phyloP scores from a whole-genome alignment of 2,329 filamentous ascomycete species.

The Colletotrichum sp. region DNA sequence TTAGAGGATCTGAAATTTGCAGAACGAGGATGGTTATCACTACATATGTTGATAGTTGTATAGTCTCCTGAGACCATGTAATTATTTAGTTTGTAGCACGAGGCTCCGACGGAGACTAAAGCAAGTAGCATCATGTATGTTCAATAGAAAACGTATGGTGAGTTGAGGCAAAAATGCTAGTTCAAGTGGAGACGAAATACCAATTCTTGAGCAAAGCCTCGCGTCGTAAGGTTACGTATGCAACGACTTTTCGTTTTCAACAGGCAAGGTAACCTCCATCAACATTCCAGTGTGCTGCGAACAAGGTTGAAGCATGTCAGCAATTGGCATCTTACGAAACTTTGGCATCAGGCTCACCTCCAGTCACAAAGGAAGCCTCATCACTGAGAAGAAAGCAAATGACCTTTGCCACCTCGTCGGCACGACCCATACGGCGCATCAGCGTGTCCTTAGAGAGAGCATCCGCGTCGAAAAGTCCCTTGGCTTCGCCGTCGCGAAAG shows the following conservation, averaged over 20 bases:
- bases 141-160: too few relatives aligned
- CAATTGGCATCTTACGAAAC: background rate
- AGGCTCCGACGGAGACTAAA: background rate
- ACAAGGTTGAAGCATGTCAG: background rate
- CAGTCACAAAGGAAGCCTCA: background rate
- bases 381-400: background rate
- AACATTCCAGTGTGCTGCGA: background rate
- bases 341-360: background rate
- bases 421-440: background rate
- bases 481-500: background rate
- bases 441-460: background rate
- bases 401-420: background rate
- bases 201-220: background rate
- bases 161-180: too few relatives aligned
- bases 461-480: background rate
- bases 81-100: background rate
- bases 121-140: too few relatives aligned
- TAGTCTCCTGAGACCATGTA: background rate
- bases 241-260: background rate
- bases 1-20: background rate
- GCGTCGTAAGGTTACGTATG: background rate
- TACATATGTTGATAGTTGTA: accelerated
- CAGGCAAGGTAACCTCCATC: background rate
- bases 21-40: background rate
- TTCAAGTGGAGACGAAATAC: too few relatives aligned